Evolutionary conservation across 768 basidiomycete species (phyloP), one percentile per base, ranked within the genome.

Genomic region (Pleurotus cornucopiae): DNA sequence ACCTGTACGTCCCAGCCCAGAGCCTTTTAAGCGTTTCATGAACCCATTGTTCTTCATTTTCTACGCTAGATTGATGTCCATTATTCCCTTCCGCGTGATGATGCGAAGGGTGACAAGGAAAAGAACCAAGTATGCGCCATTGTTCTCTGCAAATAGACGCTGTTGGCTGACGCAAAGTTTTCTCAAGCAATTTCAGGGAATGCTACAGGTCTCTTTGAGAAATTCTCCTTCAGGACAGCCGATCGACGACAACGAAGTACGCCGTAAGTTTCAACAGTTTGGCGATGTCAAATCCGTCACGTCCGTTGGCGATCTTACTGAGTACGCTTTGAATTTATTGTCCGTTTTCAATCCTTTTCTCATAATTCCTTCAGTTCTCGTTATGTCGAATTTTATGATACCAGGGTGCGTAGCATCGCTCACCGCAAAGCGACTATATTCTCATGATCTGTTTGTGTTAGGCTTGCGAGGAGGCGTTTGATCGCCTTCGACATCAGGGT

Each of bases 331-430:
- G 4, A 23, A 12, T 34, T 41, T 25, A 3, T 12, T 34, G 39
- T 44, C 16, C 6, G 37, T 30, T 6, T 5, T 25, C 13, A 4
- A 21, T 25, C 56, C 54, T n/a, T 38, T 38, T 57, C 6, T 48
- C 58, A 46, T 55, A 37, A 25, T 26, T 20, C 40, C 6, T 41
- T 0, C 58, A 98, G 94, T 62, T 89, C 92, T 63, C 86, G 91
- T 57, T 85, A 91, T 60, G 89, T 98, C n/a, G 94, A 98, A 67
- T 94, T 85, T 66, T 99, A 87, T 66, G 97, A 99, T 66, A 91
- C 82, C 20, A 75, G 93, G 67, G 93, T 90, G 61, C 68, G 84
- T 62, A 23, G 13, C 30, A 2, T 11, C 30, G 6, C 30, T 34
- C 7, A 34, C 11, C 30, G 7, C 30, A 34, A 34, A 34, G 30